Conservation (phyloP, 2,329 filamentous ascomycete genomes). For the Lasiodiplodia citricola region DNA sequence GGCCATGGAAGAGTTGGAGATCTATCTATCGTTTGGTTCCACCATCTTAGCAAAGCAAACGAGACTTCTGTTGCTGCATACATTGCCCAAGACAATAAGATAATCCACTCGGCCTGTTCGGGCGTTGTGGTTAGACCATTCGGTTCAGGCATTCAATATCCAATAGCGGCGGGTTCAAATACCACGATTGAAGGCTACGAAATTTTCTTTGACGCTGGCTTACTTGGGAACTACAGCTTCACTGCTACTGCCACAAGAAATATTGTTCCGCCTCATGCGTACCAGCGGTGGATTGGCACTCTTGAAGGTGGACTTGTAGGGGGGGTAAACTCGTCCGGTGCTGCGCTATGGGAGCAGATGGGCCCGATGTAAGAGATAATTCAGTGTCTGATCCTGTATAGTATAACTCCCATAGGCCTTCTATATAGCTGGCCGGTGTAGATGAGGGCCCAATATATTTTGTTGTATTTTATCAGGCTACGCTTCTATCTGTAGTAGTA, state of each 20-base stretch:
- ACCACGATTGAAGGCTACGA: not conserved
- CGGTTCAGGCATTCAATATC: not conserved
- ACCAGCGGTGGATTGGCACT: not conserved
- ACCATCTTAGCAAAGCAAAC: not conserved
- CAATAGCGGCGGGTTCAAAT: not conserved
- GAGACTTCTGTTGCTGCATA: not conserved
- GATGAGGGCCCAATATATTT: too few species aligned
- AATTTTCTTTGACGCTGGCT: not conserved
- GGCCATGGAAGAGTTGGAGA: not conserved
- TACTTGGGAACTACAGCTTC: not conserved
- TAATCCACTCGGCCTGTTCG: not conserved
- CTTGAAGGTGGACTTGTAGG: not conserved
- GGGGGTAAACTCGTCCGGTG: not conserved
- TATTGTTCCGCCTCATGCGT: not conserved
- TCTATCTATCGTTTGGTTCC: not conserved
- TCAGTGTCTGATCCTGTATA: not conserved
- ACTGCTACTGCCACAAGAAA: not conserved
- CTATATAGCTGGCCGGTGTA: too few species aligned
- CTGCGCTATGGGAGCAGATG: not conserved
- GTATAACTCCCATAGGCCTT: too few species aligned
- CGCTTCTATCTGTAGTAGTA: too few species aligned
- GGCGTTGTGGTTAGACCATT: not conserved
- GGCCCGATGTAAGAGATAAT: not conserved
- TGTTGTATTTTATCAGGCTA: too few species aligned
- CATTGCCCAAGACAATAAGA: not conserved